phyloP scores from a whole-genome alignment of 345 rosid species.

The Aquilaria sinensis region DNA sequence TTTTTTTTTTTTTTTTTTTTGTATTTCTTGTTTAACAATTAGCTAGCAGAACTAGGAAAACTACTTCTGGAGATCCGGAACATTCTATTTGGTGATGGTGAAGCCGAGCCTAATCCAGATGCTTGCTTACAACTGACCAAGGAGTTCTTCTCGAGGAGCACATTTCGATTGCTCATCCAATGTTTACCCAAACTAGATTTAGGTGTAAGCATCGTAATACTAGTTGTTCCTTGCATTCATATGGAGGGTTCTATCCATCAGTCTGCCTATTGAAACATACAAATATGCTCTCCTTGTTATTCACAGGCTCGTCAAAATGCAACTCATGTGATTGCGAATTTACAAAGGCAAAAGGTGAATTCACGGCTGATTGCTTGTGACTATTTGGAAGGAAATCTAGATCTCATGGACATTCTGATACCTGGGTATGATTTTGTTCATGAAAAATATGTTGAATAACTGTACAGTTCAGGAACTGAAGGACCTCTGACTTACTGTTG shows the following conservation, averaged over 20 bases:
- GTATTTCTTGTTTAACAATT: not conserved
- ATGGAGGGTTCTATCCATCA: too few species aligned
- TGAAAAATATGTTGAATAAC: not conserved
- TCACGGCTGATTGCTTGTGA: constrained; percentile 30
- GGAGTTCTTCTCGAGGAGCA: constrained; percentile 41
- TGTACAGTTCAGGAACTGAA: not conserved
- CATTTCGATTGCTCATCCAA: constrained; percentile 34
- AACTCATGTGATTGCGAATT: constrained; percentile 35
- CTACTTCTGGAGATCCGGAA: constrained; percentile 37
- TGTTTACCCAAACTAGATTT: constrained; percentile 37
- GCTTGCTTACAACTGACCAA: constrained; percentile 46
- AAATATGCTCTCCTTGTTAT: not conserved
- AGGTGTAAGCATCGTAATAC: constrained; percentile 24
- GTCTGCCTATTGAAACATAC: too few species aligned
- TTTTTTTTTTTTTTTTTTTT: not conserved
- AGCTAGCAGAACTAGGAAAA: constrained; percentile 39
- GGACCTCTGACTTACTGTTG: not conserved
- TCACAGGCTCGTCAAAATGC: constrained; percentile 36
- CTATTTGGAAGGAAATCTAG: constrained; percentile 33
- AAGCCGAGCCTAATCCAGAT: constrained; percentile 42
- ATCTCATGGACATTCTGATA: constrained; percentile 36
- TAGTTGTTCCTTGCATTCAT: not conserved
- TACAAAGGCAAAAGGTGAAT: constrained; percentile 42
- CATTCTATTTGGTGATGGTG: constrained; percentile 43
- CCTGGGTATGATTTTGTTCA: constrained; percentile 23